Evolutionary conservation across 2,329 filamentous ascomycete genomes (phyloP).

Genomic region (Talaromyces sp.): DNA sequence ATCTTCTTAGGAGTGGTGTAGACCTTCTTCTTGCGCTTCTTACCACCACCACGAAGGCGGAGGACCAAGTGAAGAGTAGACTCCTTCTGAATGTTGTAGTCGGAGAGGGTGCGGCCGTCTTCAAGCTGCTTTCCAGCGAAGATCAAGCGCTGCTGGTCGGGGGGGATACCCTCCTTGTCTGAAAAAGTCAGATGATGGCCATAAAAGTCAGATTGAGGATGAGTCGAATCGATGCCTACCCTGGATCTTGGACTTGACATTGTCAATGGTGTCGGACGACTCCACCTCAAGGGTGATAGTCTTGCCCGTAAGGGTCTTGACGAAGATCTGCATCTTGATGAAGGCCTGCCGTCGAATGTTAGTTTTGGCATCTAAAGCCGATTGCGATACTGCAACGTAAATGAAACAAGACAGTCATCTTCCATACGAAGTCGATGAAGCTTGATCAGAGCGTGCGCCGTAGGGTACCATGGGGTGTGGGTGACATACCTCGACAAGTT

Average conservation of each 20-base stretch:
- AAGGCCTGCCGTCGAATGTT: constrained; percentile 36
- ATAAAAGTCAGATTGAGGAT: not conserved
- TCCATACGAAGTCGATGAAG: not conserved
- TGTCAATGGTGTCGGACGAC: constrained; percentile 99
- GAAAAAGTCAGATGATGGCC: constrained; percentile 25
- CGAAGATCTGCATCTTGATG: constrained; percentile 54
- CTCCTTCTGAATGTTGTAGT: constrained; percentile 99
- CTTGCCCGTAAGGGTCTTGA: constrained; percentile 87
- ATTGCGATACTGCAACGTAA: not conserved
- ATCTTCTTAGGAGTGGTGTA: constrained; percentile 99
- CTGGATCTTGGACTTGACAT: constrained; percentile 98
- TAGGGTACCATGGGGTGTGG: not conserved
- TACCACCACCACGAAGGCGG: constrained; percentile 94
- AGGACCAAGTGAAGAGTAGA: constrained; percentile 97
- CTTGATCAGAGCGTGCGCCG: too few species aligned
- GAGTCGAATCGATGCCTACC: constrained; percentile 43
- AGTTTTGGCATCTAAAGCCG: constrained; percentile 20
- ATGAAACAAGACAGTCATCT: not conserved
- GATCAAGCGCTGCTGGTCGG: constrained; percentile 98
- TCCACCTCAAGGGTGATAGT: constrained; percentile 99
- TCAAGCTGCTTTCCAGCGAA: constrained; percentile 99
- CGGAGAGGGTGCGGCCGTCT: constrained; percentile 96
- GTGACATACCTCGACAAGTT: constrained; percentile 56
- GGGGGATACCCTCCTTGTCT: constrained; percentile 99
- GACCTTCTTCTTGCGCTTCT: constrained; percentile 99